These are phyloP conservation scores for Acanthamoeba rhysodes DNA, from an alignment of 208 protist genomes.

Conservation along the genomic window DNA sequence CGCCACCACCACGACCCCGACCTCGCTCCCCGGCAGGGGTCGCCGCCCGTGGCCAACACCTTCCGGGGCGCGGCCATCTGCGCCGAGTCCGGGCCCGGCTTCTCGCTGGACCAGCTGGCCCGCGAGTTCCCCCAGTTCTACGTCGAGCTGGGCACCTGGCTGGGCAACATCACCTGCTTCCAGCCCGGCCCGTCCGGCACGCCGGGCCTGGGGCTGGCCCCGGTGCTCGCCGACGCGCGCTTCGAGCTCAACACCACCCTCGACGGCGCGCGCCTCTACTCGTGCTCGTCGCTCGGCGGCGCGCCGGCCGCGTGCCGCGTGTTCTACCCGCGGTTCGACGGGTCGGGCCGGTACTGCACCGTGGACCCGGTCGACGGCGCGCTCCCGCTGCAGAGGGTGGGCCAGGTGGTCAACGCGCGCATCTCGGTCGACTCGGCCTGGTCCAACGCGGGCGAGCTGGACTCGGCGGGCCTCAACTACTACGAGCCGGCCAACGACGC, in stretches of 20 bases:
- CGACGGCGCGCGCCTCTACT: neutral
- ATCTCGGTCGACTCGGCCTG: neutral
- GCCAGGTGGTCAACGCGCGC: neutral
- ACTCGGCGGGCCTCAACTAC: neutral
- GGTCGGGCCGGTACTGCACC: neutral
- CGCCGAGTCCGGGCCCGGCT: neutral
- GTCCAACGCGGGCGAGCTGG: neutral
- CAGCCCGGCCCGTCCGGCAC: neutral
- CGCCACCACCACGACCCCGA: no score
- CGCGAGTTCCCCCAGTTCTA: neutral
- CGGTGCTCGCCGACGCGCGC: neutral
- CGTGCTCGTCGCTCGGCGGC: neutral
- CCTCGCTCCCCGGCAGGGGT: no score
- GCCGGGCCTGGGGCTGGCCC: neutral
- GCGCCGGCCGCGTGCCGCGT: neutral
- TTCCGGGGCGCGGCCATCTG: no score
- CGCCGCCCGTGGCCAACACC: no score
- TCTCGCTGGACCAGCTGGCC: neutral
- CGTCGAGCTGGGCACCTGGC: neutral
- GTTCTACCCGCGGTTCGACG: neutral
- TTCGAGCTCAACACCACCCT: constrained; percentile 18
- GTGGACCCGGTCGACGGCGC: neutral
- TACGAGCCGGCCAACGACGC: neutral
- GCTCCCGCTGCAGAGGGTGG: neutral
- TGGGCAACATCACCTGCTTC: neutral